phyloP scores from a whole-genome alignment of 495 filamentous ascomycete species.

The Tuber magnatum region DNA sequence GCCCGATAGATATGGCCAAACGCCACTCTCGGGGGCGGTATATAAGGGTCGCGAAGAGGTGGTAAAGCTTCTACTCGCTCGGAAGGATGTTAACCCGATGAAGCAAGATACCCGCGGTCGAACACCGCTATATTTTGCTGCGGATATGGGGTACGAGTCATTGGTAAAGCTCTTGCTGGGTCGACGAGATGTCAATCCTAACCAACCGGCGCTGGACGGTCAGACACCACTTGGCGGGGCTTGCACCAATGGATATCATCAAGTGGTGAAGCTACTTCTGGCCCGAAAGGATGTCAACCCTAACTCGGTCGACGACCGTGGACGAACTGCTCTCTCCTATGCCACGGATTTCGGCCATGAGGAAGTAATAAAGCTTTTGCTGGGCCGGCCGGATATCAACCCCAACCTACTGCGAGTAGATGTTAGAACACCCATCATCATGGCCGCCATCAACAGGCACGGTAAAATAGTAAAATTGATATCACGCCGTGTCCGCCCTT shows the following conservation, averaged over 20 bases:
- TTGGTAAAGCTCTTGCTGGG: neutral
- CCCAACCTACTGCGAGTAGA: neutral
- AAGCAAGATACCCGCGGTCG: neutral
- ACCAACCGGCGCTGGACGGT: neutral
- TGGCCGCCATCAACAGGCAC: neutral
- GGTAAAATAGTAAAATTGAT: neutral
- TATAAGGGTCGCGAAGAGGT: neutral
- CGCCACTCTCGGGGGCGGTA: constrained; percentile 1
- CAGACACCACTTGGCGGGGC: neutral
- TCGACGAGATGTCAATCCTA: neutral
- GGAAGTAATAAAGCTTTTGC: neutral
- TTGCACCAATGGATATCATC: neutral
- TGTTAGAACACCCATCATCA: neutral
- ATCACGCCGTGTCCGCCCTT: neutral
- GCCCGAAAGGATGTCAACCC: neutral
- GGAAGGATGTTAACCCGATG: neutral
- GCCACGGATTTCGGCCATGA: neutral
- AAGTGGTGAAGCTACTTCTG: neutral
- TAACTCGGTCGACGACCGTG: neutral
- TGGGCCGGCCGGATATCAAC: neutral
- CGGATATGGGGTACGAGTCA: neutral
- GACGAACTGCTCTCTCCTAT: neutral
- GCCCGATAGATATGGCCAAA: neutral
- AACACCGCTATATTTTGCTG: constrained; percentile 1
- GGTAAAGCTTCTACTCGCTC: neutral